These are phyloP conservation scores for Coriolopsis trogii DNA, from an alignment of 1,284 basidiomycete species.

Conservation along the genomic window DNA sequence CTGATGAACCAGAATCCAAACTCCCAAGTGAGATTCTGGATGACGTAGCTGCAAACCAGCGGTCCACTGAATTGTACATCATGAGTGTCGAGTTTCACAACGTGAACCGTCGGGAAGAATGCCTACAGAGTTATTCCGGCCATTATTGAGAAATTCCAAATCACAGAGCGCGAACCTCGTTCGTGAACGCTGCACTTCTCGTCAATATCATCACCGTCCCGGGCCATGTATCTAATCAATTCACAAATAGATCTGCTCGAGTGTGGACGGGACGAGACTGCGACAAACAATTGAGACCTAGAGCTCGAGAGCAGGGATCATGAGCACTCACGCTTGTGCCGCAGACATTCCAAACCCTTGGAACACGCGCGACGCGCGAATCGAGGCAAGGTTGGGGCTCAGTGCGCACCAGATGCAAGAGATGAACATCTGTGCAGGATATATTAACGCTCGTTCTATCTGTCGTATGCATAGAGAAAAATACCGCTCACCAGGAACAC, in stretches of 20 bases:
- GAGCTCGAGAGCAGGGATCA: not conserved
- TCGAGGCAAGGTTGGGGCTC: constrained; percentile 43
- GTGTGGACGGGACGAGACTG: constrained; percentile 45
- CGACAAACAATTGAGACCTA: too few relatives aligned
- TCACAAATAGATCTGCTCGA: constrained; percentile 48
- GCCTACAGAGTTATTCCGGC: constrained; percentile 44
- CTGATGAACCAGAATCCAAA: constrained; percentile 48
- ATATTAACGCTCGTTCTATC: too few relatives aligned
- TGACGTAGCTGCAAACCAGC: constrained; percentile 44
- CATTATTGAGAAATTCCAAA: constrained; percentile 47
- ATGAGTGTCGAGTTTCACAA: not conserved
- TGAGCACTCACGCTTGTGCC: constrained; percentile 41
- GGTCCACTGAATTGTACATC: constrained; percentile 31
- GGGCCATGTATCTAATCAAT: not conserved
- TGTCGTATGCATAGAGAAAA: not conserved
- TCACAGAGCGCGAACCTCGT: constrained; percentile 42
- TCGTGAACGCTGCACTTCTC: constrained; percentile 41
- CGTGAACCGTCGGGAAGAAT: too few relatives aligned
- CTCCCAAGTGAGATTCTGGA: constrained; percentile 45
- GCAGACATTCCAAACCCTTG: constrained; percentile 51
- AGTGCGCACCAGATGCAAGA: constrained; percentile 48
- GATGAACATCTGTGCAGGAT: constrained; percentile 42
- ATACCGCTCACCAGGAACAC: constrained; percentile 37
- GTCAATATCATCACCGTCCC: not conserved
- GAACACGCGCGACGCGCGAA: constrained; percentile 45